Base-by-base conservation (phyloP, 2,329 filamentous ascomycete genomes). In the Leptoxyphium fumago region DNA sequence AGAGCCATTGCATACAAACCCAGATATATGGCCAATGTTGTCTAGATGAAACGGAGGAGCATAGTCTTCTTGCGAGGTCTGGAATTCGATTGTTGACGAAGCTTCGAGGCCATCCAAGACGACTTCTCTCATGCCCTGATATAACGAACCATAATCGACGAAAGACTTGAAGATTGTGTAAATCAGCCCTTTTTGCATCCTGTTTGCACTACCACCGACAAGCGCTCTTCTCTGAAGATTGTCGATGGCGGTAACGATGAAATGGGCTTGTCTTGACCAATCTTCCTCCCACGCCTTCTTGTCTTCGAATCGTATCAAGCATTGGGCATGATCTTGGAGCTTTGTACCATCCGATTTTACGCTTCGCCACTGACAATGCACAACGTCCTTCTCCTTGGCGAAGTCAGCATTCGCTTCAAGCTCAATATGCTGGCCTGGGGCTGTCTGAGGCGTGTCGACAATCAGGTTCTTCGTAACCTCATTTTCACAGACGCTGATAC, bases 11-110 rank as follows among this genome's bases (percentile, higher is more conserved):
- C 62, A 55, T 17, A 64, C 52, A 44, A 66, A 66, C 1, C 62
- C 63, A 10, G 55, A 54, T 10, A 64, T 26, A 38, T 65, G 62
- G 11, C 53, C 57, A 1, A 61, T 48, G 28, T 51, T 57, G 43
- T 66, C 64, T 28, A 64, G 58, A 42, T 55, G 59, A 42, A 55
- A 63, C 11, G 64, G 62, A n/a, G 56, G 57, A 28, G 56, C 54
- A 39, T 54, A 54, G 32, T 60, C 62, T 7, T 49, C 49, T 6
- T 48, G 47, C 6, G 55, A 46, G 10, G 53, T 48, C 34, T 57
- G 48, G 42, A 63, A 60, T 21, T 53, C 56, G 40, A 64, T 51
- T 15, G 48, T 54, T 15, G 55, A 46, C 1, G 50, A 54, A 4
- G 53, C 56, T 47, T 59, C 56, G 2, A 56, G 44, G 1, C 45